phyloP scores from a whole-genome alignment of 352 stramenopile genomes.

The Pythium guiyangense region DNA sequence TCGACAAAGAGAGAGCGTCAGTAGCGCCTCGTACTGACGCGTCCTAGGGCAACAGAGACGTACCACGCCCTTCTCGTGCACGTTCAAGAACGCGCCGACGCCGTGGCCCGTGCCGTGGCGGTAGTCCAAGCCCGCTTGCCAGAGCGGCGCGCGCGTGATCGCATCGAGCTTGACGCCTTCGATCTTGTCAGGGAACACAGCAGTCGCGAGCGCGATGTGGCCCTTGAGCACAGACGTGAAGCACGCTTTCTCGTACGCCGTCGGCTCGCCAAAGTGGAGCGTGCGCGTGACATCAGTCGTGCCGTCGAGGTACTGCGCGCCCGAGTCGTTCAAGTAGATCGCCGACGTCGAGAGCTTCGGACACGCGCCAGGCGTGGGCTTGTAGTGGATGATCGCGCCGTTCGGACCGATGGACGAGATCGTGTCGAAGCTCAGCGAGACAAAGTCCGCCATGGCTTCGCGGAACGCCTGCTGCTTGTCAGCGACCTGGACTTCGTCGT shows the following conservation, averaged over 20 bases:
- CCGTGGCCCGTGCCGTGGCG: constrained; percentile 97
- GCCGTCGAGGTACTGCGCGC: constrained; percentile 97
- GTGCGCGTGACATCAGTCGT: constrained; percentile 99
- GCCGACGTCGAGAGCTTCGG: constrained; percentile 86
- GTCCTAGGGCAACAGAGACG: background rate
- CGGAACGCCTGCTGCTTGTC: constrained; percentile 89
- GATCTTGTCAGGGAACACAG: constrained; percentile 87
- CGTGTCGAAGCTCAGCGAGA: constrained; percentile 96
- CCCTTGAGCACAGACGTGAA: constrained; percentile 98
- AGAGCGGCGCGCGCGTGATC: constrained; percentile 94
- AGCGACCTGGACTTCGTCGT: constrained; percentile 86
- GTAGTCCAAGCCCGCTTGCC: constrained; percentile 95
- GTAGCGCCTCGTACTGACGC: background rate
- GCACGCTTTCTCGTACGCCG: constrained; percentile 90
- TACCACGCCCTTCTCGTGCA: constrained; percentile 93
- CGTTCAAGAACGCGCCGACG: constrained; percentile 95
- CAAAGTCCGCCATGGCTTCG: constrained; percentile 79
- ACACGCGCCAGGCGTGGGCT: constrained; percentile 75
- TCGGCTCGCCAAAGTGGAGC: constrained; percentile 94
- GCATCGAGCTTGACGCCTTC: constrained; percentile 96
- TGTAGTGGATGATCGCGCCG: constrained; percentile 96
- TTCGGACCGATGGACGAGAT: constrained; percentile 97
- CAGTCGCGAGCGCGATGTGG: constrained; percentile 93
- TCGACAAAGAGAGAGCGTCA: background rate
- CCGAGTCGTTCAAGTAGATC: constrained; percentile 99